Evolutionary conservation across 2,329 filamentous ascomycete genomes (phyloP), one percentile per base, ranked within the genome.

Genomic region (Hypoxylon sp.): DNA sequence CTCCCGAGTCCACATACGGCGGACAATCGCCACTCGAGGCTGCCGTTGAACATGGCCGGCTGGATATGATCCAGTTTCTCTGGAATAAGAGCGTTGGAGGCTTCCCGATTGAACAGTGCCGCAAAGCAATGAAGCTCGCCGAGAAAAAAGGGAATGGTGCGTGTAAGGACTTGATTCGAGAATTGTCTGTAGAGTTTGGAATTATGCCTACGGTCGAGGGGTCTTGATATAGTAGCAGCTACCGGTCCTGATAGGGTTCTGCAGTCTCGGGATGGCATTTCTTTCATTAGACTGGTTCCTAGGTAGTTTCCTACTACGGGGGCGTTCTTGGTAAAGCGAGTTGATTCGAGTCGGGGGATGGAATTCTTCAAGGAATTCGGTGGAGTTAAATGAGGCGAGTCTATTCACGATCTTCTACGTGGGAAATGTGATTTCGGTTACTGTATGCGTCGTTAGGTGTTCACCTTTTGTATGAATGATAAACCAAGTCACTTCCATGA

Each of bases 61-160:
- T 75, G 1, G 73, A 72, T 14, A 71, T 74, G 73, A 68, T 71
- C 14, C 30, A 67, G n/a, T 64, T 64, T 33, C 63, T 72, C 6
- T 71, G 65, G 68, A 71, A 68, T 11, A 49, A 31, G 6, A 66
- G 63, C 8, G 2, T 60, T 14, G 22, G 13, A 30, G 54, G 58
- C 1, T 66, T 71, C n/a, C 57, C 65, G 1, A 20, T 50, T 3
- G 61, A 65, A 20, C 61, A 69, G 22, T 71, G 64, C n/a, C 51
- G 20, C 3, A 64, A 51, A 25, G 70, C 66, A 13, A 64, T 72
- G 37, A 22, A 63, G n/a, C 68, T 71, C 27, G 70, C 66, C 10
- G 48, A 65, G 35, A 35, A 57, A 17, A 69, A 66, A 10, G 66
- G 68, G 1, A 56, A 72, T 31, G 8, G 25, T 4, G 66, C 44